Evolutionary conservation across 768 basidiomycete genomes (phyloP).

Genomic region (Calocybe cyanea): DNA sequence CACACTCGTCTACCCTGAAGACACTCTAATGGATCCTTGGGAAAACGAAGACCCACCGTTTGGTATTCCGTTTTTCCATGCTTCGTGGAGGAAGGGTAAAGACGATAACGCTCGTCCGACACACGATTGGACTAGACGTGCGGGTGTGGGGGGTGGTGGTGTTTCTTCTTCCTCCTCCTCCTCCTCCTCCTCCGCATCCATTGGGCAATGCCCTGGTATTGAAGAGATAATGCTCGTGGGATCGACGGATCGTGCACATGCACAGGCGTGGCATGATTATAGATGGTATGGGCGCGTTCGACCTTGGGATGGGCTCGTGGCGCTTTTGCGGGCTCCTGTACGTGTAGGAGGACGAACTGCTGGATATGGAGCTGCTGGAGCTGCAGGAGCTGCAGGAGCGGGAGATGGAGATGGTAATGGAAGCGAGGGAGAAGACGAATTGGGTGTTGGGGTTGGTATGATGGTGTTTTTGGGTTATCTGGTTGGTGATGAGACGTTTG

Average conservation of each 20-base stretch:
- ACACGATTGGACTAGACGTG: no score
- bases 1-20: no score
- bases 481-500: conserved; percentile 59
- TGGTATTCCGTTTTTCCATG: no score
- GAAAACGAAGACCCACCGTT: neutral
- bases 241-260: neutral
- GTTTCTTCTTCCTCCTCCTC: no score
- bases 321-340: neutral
- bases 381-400: no score
- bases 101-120: no score
- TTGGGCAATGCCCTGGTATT: no score
- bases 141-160: neutral
- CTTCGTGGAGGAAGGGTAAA: no score
- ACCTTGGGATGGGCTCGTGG: conserved; percentile 1
- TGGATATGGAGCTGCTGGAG: neutral
- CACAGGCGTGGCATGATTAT: neutral
- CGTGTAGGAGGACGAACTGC: no score
- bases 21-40: conserved; percentile 4
- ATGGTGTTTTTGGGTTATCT: conserved; percentile 70
- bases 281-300: neutral
- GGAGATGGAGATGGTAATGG: conserved; percentile 6
- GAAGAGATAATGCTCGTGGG: neutral
- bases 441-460: no score
- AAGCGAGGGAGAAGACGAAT: neutral
- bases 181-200: no score